A percentile compares a stretch with the other conserved stretches of the same genome.
These are phyloP conservation scores for Hypoxylon cercidicola DNA, from an alignment of 495 filamentous ascomycete genomes.

Conservation along the genomic window DNA sequence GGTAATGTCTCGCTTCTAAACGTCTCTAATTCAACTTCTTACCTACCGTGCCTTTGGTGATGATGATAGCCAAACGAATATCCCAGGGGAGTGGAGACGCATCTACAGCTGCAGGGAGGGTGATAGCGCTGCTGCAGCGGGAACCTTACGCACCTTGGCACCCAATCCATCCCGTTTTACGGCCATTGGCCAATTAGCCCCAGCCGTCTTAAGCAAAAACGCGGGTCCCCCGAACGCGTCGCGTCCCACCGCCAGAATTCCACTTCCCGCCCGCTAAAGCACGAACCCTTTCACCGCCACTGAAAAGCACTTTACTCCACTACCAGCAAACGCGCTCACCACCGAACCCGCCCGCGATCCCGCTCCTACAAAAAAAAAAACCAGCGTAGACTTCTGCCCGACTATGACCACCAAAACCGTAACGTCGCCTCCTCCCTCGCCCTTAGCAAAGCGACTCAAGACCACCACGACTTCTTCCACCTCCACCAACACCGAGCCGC, in stretches of 20 bases:
- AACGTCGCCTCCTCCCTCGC: slow-evolving; percentile 55
- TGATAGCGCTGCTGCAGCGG: background rate
- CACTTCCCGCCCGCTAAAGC: slow-evolving; percentile 26
- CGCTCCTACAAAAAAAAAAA: no score
- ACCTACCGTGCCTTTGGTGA: background rate
- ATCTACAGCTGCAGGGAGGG: background rate
- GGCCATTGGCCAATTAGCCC: slow-evolving; percentile 34
- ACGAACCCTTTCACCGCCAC: slow-evolving; percentile 4
- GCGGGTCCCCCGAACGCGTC: slow-evolving; percentile 32
- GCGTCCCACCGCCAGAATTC: slow-evolving; percentile 44
- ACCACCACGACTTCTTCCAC: no score
- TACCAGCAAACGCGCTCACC: no score
- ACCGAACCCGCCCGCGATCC: no score
- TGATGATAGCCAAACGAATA: background rate
- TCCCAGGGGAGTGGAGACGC: slow-evolving; percentile 4
- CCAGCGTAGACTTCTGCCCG: no score
- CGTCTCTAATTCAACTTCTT: no score
- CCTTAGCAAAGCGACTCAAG: slow-evolving; percentile 61
- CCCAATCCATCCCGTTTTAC: slow-evolving; percentile 2
- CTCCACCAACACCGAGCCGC: no score
- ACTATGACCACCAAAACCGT: slow-evolving; percentile 67
- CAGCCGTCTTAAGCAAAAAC: background rate
- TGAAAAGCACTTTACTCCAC: no score
- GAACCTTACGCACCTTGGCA: slow-evolving; percentile 5
- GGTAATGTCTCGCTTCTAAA: no score